A percentile compares a stretch with the other conserved stretches of the same genome.
Evolutionary conservation across 306 rosid genomes (phyloP).

Genomic region (Sicyos baderoa): DNA sequence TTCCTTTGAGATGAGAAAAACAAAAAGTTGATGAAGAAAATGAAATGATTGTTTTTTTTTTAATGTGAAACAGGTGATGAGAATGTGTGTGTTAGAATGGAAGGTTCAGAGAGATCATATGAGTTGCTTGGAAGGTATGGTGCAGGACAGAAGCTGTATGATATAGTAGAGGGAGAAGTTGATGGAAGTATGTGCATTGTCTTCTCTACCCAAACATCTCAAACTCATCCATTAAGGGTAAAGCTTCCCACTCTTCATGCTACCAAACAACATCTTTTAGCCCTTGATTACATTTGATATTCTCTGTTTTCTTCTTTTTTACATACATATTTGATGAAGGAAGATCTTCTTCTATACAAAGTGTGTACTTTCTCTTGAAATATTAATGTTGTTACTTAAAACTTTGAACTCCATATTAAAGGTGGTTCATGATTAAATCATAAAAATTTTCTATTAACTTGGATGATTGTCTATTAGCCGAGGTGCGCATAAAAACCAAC

Average conservation of each 20-base stretch:
- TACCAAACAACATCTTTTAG: slow-evolving; percentile 39
- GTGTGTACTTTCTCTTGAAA: neutral
- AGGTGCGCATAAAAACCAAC: too few relatives aligned
- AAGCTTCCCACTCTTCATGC: slow-evolving; percentile 81
- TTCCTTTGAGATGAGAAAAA: neutral
- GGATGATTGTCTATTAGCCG: neutral
- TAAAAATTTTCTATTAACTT: neutral
- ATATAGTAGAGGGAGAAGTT: slow-evolving; percentile 24
- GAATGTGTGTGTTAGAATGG: slow-evolving; percentile 68
- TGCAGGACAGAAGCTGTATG: slow-evolving; percentile 67
- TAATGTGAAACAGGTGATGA: slow-evolving; percentile 43
- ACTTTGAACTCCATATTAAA: neutral
- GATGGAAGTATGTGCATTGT: slow-evolving; percentile 38
- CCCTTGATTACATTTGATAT: slow-evolving; percentile 21
- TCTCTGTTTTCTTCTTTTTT: neutral
- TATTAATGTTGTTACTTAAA: neutral
- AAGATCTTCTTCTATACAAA: neutral
- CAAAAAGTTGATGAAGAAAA: neutral
- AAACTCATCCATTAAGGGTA: slow-evolving; percentile 39
- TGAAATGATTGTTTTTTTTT: neutral
- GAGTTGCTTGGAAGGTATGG: slow-evolving; percentile 80
- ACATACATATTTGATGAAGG: neutral
- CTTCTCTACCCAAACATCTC: slow-evolving; percentile 43
- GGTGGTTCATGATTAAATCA: neutral
- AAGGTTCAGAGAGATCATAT: slow-evolving; percentile 77